Evolutionary conservation across 2,329 filamentous ascomycete genomes (phyloP).

Genomic region (Botryosphaeria dothidea): DNA sequence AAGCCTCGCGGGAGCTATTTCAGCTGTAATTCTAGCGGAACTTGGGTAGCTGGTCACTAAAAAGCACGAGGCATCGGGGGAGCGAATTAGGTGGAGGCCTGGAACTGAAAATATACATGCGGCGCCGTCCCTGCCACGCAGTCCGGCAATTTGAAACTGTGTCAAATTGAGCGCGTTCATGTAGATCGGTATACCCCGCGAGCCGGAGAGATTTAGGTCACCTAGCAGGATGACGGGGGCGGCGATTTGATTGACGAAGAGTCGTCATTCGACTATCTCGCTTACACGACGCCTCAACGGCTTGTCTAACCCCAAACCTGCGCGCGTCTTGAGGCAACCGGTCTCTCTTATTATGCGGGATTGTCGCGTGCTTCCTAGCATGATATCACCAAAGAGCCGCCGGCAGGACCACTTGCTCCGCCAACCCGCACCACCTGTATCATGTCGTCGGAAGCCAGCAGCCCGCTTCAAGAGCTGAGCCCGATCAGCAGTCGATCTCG

Average conservation of each 20-base stretch:
- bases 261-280: constrained; percentile 17
- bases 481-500: constrained; percentile 17
- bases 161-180: constrained; percentile 13
- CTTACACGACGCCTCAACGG: constrained; percentile 18
- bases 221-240: not conserved
- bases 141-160: constrained; percentile 9
- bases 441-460: constrained; percentile 14
- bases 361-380: constrained; percentile 16
- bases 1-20: constrained; percentile 9
- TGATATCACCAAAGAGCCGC: constrained; percentile 13
- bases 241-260: constrained; percentile 17
- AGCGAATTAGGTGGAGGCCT: not conserved
- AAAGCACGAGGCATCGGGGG: constrained; percentile 13
- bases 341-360: constrained; percentile 14
- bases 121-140: not conserved
- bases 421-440: constrained; percentile 18
- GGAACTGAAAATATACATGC: constrained; percentile 1
- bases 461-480: constrained; percentile 13
- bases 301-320: constrained; percentile 18
- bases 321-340: constrained; percentile 6
- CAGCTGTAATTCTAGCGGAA: constrained; percentile 17
- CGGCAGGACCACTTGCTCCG: constrained; percentile 13
- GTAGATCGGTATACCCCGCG: constrained; percentile 14
- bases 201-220: not conserved
- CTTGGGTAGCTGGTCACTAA: constrained; percentile 15